Percentiles rank a stretch among this genome's conserved stretches.
These are phyloP conservation scores for Ilyonectria mors-panacis DNA, from an alignment of 2,329 filamentous ascomycete genomes.

Conservation along the genomic window DNA sequence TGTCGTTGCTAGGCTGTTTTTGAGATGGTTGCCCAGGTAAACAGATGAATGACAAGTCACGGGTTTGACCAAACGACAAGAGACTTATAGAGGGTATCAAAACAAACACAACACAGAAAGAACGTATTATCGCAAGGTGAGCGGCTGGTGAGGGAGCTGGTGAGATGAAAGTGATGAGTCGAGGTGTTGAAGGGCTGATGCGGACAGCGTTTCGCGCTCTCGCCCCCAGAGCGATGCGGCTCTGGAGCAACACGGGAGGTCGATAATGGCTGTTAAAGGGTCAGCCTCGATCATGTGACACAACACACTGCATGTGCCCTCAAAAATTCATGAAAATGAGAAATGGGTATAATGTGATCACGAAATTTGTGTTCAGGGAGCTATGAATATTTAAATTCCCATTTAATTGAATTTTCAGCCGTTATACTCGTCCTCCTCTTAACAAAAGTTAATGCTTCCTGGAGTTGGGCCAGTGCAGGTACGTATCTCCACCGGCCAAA, in stretches of 20 bases:
- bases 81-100: not conserved
- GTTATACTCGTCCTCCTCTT: conserved; percentile 24
- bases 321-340: conserved; percentile 4
- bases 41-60: not conserved
- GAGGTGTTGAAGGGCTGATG: conserved; percentile 17
- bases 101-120: not conserved
- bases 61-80: not conserved
- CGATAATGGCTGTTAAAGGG: conserved; percentile 48
- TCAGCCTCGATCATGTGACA: conserved; percentile 2
- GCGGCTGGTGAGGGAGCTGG: not conserved
- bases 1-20: conserved; percentile 2
- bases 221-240: conserved; percentile 33
- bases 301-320: not conserved
- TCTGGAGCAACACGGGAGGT: conserved; percentile 45
- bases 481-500: conserved; percentile 11
- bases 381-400: not conserved
- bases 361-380: not conserved
- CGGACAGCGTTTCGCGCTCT: conserved; percentile 35
- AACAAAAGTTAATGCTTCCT: conserved; percentile 51
- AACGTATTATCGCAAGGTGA: not conserved
- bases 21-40: conserved; percentile 1
- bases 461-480: conserved; percentile 47
- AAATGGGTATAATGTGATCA: not conserved
- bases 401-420: not conserved
- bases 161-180: conserved; percentile 27